These are phyloP conservation scores for Coniochaeta sp. DNA, from an alignment of 2,329 filamentous ascomycete genomes.

Conservation along the genomic window DNA sequence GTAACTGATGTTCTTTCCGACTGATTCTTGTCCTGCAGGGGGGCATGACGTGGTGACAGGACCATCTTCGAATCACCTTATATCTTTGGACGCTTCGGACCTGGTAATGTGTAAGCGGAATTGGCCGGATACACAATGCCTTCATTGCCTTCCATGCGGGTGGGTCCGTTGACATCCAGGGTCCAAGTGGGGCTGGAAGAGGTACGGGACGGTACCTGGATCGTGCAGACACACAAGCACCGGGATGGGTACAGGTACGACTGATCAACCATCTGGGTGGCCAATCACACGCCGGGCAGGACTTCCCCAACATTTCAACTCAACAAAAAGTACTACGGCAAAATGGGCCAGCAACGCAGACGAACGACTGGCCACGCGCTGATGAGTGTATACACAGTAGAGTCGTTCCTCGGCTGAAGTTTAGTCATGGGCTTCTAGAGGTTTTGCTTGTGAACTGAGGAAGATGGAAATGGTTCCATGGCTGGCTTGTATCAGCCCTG, in stretches of 20 bases:
- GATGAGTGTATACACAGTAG: background rate
- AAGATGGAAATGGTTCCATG: background rate
- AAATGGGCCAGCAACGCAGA: background rate
- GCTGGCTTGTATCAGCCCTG: background rate
- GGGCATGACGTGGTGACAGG: background rate
- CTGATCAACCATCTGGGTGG: background rate
- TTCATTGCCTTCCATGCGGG: background rate
- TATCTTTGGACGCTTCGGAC: background rate
- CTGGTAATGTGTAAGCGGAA: background rate
- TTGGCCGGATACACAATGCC: background rate
- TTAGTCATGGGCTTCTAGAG: background rate
- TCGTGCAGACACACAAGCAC: background rate
- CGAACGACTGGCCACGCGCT: background rate
- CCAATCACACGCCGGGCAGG: background rate
- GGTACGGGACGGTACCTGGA: background rate
- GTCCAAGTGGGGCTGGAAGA: background rate
- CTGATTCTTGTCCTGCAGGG: background rate
- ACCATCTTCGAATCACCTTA: background rate
- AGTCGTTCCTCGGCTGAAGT: background rate
- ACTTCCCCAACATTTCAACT: background rate
- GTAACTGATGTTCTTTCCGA: background rate
- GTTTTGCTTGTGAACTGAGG: background rate
- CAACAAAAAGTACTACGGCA: slow-evolving; percentile 1
- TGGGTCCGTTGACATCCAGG: background rate
- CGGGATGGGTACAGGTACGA: background rate